Evolutionary conservation across 2,329 filamentous ascomycete species (phyloP).

Genomic region (Cryphonectria radicalis): DNA sequence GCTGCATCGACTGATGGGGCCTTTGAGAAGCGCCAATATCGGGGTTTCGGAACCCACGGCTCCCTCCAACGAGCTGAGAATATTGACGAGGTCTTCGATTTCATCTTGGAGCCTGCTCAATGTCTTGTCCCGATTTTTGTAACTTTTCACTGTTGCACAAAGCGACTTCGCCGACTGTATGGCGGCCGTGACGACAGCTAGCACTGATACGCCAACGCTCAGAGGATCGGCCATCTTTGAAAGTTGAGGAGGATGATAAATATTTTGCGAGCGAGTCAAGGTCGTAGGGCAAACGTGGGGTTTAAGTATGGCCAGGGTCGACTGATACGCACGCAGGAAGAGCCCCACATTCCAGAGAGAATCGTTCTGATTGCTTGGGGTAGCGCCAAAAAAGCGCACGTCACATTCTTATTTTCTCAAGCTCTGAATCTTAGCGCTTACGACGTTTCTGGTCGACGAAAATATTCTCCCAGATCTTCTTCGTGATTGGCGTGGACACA

Average conservation of each 20-base stretch:
- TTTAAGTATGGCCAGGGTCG: neutral
- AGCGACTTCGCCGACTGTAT: neutral
- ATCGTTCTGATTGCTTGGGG: neutral
- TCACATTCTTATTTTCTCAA: no score
- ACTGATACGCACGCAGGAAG: neutral
- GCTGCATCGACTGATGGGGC: neutral
- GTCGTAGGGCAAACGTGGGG: no score
- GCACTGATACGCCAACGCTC: neutral
- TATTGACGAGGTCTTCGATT: neutral
- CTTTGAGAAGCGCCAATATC: neutral
- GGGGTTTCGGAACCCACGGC: neutral
- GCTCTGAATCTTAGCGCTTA: no score
- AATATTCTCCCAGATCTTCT: no score
- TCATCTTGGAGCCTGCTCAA: neutral
- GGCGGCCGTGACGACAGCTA: neutral
- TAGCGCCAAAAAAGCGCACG: no score
- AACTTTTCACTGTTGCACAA: neutral
- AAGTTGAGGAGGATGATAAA: neutral
- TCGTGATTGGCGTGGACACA: no score
- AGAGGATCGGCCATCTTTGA: slow-evolving; percentile 3
- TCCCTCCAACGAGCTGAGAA: neutral
- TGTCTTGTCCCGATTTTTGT: slow-evolving; percentile 3
- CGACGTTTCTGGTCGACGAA: no score
- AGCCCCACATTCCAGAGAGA: neutral
- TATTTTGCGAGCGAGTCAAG: no score